These are phyloP conservation scores for Neonectria neomacrospora DNA, from an alignment of 2,329 filamentous ascomycete species.

Conservation along the genomic window DNA sequence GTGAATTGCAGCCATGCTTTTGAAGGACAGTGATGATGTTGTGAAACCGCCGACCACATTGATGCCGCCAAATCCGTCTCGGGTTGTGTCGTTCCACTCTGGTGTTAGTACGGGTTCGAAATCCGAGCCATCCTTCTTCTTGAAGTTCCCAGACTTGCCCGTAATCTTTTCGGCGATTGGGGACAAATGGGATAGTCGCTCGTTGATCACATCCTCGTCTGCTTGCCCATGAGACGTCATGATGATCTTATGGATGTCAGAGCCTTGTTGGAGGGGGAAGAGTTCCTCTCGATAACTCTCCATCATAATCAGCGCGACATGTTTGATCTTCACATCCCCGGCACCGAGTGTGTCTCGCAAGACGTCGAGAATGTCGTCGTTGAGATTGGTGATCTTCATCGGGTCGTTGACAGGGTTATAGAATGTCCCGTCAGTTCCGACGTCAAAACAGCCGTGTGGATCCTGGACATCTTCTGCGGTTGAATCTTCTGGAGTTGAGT, in stretches of 20 bases:
- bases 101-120: slow-evolving; percentile 33
- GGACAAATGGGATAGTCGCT: slow-evolving; percentile 40
- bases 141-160: slow-evolving; percentile 23
- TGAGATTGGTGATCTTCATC: slow-evolving; percentile 54
- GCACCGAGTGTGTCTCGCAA: slow-evolving; percentile 41
- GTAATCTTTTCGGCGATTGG: slow-evolving; percentile 30
- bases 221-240: slow-evolving; percentile 46
- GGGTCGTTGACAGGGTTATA: slow-evolving; percentile 55
- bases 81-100: slow-evolving; percentile 5
- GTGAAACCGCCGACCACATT: slow-evolving; percentile 41
- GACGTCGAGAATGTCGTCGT: slow-evolving; percentile 45
- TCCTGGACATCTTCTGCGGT: background rate
- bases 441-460: slow-evolving; percentile 5
- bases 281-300: slow-evolving; percentile 59
- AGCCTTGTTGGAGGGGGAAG: slow-evolving; percentile 56
- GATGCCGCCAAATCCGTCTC: background rate
- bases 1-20: slow-evolving; percentile 56
- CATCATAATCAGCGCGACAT: slow-evolving; percentile 56
- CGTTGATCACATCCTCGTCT: slow-evolving; percentile 41
- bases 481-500: background rate
- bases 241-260: slow-evolving; percentile 51
- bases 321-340: slow-evolving; percentile 53
- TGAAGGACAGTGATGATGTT: slow-evolving; percentile 56
- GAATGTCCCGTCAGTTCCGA: slow-evolving; percentile 40
- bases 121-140: slow-evolving; percentile 35